Conservation (phyloP, 1,284 basidiomycete species). For the Ganoderma boninense region DNA sequence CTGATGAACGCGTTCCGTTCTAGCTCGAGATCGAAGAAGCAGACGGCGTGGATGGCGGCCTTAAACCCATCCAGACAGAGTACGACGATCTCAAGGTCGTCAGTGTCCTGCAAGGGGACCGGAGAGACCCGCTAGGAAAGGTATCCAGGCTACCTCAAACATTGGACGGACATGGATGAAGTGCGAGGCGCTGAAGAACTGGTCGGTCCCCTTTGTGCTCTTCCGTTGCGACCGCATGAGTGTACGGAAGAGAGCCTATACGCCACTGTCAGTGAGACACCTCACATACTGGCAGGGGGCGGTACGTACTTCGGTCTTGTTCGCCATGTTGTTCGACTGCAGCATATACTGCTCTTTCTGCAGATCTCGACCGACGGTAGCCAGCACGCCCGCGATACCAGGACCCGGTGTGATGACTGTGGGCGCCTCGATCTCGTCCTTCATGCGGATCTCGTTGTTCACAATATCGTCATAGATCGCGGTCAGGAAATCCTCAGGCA, state of each 20-base stretch:
- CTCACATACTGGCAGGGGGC: too few relatives aligned
- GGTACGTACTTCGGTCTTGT: constrained; percentile 85
- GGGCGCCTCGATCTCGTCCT: constrained; percentile 86
- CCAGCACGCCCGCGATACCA: constrained; percentile 83
- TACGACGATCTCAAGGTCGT: constrained; percentile 90
- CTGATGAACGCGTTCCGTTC: constrained; percentile 97
- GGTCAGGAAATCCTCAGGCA: constrained; percentile 85
- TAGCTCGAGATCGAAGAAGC: constrained; percentile 94
- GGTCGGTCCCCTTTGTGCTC: constrained; percentile 75
- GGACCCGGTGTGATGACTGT: constrained; percentile 60
- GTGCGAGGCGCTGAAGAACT: constrained; percentile 95
- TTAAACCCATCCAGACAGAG: constrained; percentile 96
- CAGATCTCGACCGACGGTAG: constrained; percentile 89
- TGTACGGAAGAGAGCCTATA: constrained; percentile 88
- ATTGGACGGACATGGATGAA: constrained; percentile 95
- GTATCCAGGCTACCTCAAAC: constrained; percentile 99
- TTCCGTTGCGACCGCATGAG: constrained; percentile 90
- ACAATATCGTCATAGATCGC: constrained; percentile 91
- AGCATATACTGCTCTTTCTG: constrained; percentile 95
- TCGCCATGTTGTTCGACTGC: constrained; percentile 95
- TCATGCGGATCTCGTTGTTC: constrained; percentile 95
- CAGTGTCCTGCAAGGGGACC: constrained; percentile 90
- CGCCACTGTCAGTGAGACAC: neutral
- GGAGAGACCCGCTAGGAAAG: constrained; percentile 93
- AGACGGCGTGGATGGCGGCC: constrained; percentile 91